Conservation (phyloP, 345 rosid genomes). For the Atalantia buxifolia region DNA sequence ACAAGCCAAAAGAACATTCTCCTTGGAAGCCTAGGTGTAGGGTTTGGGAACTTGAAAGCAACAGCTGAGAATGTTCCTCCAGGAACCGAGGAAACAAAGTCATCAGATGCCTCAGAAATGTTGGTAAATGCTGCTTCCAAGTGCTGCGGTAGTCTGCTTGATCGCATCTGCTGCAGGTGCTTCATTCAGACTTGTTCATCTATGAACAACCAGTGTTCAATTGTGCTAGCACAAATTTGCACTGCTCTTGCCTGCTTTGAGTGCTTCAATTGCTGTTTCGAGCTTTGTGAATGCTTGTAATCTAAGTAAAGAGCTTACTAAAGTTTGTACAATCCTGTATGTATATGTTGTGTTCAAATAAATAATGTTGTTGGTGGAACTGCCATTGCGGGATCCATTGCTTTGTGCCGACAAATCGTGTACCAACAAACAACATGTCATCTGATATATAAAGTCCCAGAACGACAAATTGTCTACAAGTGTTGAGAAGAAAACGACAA, state of each 20-base stretch:
- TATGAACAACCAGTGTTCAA: slow-evolving; percentile 58
- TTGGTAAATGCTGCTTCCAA: slow-evolving; percentile 59
- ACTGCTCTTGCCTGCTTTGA: slow-evolving; percentile 68
- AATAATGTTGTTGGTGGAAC: background rate
- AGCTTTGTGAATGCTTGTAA: slow-evolving; percentile 48
- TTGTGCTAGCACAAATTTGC: slow-evolving; percentile 57
- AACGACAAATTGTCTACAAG: background rate
- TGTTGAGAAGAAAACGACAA: too few species aligned
- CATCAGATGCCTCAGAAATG: slow-evolving; percentile 48
- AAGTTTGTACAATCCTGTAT: background rate
- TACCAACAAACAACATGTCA: too few species aligned
- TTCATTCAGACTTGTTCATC: slow-evolving; percentile 57
- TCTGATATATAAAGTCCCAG: too few species aligned
- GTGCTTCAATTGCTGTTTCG: slow-evolving; percentile 74
- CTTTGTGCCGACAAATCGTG: background rate
- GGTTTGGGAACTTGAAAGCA: slow-evolving; percentile 67
- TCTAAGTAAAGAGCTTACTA: background rate
- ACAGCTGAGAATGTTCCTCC: slow-evolving; percentile 59
- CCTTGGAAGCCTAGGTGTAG: slow-evolving; percentile 50
- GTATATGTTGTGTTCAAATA: background rate
- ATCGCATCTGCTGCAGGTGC: slow-evolving; percentile 76
- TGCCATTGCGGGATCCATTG: background rate
- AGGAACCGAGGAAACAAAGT: slow-evolving; percentile 54
- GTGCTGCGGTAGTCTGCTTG: slow-evolving; percentile 40
- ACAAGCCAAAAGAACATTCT: slow-evolving; percentile 26